phyloP scores from a whole-genome alignment of 148 eudicot genomes.

The Silene uniflora region DNA sequence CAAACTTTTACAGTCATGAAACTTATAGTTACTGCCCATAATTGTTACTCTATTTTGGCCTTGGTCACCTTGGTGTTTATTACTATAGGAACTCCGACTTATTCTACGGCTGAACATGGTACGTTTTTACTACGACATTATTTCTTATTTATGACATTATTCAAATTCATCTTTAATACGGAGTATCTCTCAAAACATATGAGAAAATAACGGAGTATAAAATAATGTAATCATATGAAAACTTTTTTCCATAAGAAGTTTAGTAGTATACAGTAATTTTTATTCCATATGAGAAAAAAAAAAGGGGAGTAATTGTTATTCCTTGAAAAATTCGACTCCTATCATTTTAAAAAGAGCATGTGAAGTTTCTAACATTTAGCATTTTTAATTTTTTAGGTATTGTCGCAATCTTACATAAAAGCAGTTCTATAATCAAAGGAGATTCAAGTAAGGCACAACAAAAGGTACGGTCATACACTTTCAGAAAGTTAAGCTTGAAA shows the following conservation, averaged over 20 bases:
- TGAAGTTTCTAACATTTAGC: background rate
- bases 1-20: conserved; percentile 19
- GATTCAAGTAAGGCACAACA: conserved; percentile 5
- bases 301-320: too few relatives aligned
- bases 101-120: conserved; percentile 17
- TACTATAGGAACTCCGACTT: background rate
- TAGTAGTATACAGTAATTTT: too few relatives aligned
- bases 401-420: background rate
- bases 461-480: conserved; percentile 16
- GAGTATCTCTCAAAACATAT: too few relatives aligned
- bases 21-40: background rate
- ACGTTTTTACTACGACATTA: background rate
- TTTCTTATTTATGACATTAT: too few relatives aligned
- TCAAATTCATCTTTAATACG: too few relatives aligned
- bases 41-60: conserved; percentile 10
- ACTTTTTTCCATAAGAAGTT: background rate
- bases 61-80: conserved; percentile 6
- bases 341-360: too few relatives aligned
- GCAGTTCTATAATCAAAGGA: background rate
- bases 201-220: too few relatives aligned
- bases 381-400: conserved; percentile 10
- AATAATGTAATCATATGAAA: too few relatives aligned
- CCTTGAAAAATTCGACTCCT: too few relatives aligned
- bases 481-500: too few relatives aligned
- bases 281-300: too few relatives aligned